Percentiles rank a stretch among this genome's conserved stretches.
phyloP scores from a whole-genome alignment of 2,329 filamentous ascomycete species.

The Neonectria neomacrospora region DNA sequence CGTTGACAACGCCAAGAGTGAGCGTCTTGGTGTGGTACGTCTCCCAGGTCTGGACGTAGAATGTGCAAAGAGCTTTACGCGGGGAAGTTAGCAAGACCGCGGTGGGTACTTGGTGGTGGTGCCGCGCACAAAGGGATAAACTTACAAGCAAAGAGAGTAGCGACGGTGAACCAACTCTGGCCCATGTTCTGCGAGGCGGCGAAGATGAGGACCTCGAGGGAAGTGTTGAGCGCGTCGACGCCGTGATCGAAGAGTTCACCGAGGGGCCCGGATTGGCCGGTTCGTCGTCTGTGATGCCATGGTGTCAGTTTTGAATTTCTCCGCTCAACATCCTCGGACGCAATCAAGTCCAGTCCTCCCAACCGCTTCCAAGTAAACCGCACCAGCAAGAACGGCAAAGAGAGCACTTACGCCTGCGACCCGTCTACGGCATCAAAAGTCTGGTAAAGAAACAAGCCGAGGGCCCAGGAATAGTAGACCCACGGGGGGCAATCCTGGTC shows the following conservation, averaged over 20 bases:
- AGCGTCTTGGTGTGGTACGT: slow-evolving; percentile 98
- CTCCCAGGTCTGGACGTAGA: slow-evolving; percentile 99
- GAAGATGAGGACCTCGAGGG: slow-evolving; percentile 92
- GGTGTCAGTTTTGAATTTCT: slow-evolving; percentile 2
- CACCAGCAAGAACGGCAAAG: neutral
- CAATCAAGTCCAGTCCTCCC: neutral
- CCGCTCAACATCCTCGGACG: neutral
- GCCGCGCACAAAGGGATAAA: slow-evolving; percentile 25
- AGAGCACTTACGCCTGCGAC: slow-evolving; percentile 80
- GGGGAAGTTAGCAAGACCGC: slow-evolving; percentile 16
- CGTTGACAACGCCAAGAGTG: slow-evolving; percentile 90
- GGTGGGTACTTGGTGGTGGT: neutral
- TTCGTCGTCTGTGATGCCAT: slow-evolving; percentile 72
- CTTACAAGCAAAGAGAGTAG: slow-evolving; percentile 84
- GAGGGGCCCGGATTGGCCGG: slow-evolving; percentile 89
- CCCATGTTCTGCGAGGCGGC: slow-evolving; percentile 93
- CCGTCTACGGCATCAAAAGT: slow-evolving; percentile 98
- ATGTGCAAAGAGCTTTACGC: slow-evolving; percentile 82
- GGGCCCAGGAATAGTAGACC: slow-evolving; percentile 94
- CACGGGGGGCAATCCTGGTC: slow-evolving; percentile 93
- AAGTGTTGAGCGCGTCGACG: slow-evolving; percentile 95
- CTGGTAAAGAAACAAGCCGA: slow-evolving; percentile 94
- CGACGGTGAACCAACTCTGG: slow-evolving; percentile 88
- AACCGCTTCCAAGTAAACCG: neutral
- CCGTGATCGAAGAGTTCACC: slow-evolving; percentile 98